Percentiles rank a stretch among this genome's conserved stretches.
phyloP scores from a whole-genome alignment of 176 grass and related monocot genomes.

The Phyllostachys edulis region DNA sequence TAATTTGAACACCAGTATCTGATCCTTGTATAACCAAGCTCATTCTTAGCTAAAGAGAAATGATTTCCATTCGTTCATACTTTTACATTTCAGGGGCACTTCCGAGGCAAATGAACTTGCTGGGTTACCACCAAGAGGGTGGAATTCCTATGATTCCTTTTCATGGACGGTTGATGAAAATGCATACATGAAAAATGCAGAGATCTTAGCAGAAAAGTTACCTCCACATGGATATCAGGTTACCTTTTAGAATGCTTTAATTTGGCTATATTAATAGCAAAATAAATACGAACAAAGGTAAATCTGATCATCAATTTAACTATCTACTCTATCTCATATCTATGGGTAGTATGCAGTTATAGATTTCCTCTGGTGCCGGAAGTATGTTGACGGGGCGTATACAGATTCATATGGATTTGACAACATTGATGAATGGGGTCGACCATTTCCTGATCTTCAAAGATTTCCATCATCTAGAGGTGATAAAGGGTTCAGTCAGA shows the following conservation, averaged over 20 bases:
- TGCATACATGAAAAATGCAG: conserved; percentile 68
- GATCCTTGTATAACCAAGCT: background rate
- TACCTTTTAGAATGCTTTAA: background rate
- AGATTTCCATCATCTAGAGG: conserved; percentile 74
- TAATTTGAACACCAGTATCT: background rate
- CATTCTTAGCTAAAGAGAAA: background rate
- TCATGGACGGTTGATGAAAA: conserved; percentile 77
- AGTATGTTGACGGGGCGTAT: conserved; percentile 58
- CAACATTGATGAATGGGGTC: conserved; percentile 76
- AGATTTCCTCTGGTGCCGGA: conserved; percentile 91
- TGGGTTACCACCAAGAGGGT: too few relatives aligned
- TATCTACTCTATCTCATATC: conserved; percentile 3
- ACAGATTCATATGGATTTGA: conserved; percentile 76
- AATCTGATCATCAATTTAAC: background rate
- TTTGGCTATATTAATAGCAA: background rate
- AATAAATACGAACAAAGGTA: conserved; percentile 12
- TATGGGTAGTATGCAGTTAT: conserved; percentile 69
- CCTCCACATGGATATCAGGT: conserved; percentile 78
- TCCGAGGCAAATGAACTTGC: too few relatives aligned
- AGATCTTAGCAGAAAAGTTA: conserved; percentile 67
- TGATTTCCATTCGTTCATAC: background rate
- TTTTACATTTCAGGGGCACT: conserved; percentile 37
- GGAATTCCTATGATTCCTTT: conserved; percentile 97
- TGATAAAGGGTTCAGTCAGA: conserved; percentile 60
- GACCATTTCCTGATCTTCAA: conserved; percentile 73